Evolutionary conservation across 768 basidiomycete genomes (phyloP).

Genomic region (Leccinum variicolor): DNA sequence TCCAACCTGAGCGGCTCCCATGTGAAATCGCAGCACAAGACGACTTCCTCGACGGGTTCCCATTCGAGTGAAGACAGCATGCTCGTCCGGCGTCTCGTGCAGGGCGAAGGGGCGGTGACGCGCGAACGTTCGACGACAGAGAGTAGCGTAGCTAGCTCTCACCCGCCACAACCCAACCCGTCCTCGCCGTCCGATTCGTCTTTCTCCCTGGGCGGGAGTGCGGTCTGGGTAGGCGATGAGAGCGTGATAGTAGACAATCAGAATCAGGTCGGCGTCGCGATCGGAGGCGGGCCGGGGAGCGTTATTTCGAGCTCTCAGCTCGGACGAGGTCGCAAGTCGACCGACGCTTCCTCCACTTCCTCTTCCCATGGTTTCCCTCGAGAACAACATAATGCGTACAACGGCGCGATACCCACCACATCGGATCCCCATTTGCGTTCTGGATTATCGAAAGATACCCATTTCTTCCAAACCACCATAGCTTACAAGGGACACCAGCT

Average conservation of each 20-base stretch:
- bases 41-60: slow-evolving; percentile 57
- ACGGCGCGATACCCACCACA: slow-evolving; percentile 37
- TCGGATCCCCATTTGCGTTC: slow-evolving; percentile 48
- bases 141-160: slow-evolving; percentile 32
- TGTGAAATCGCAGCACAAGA: slow-evolving; percentile 38
- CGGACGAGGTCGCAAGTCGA: slow-evolving; percentile 57
- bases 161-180: slow-evolving; percentile 31
- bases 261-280: slow-evolving; percentile 31
- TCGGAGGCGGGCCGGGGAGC: slow-evolving; percentile 47
- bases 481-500: slow-evolving; percentile 79
- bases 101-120: slow-evolving; percentile 34
- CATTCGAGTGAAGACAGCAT: slow-evolving; percentile 69
- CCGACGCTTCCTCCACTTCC: slow-evolving; percentile 64
- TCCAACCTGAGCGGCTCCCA: slow-evolving; percentile 5
- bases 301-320: slow-evolving; percentile 42
- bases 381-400: slow-evolving; percentile 36
- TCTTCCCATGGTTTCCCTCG: slow-evolving; percentile 54
- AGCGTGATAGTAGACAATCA: slow-evolving; percentile 45
- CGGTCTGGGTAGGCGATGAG: slow-evolving; percentile 83
- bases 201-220: slow-evolving; percentile 74
- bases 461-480: slow-evolving; percentile 87
- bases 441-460: slow-evolving; percentile 77
- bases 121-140: slow-evolving; percentile 41
- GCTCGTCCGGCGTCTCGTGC: slow-evolving; percentile 37
- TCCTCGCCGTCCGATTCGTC: slow-evolving; percentile 69